A percentile compares a stretch with the other conserved stretches of the same genome.
These are phyloP conservation scores for Monosporozyma servazzii DNA, from an alignment of 805 yeast species.

Conservation along the genomic window DNA sequence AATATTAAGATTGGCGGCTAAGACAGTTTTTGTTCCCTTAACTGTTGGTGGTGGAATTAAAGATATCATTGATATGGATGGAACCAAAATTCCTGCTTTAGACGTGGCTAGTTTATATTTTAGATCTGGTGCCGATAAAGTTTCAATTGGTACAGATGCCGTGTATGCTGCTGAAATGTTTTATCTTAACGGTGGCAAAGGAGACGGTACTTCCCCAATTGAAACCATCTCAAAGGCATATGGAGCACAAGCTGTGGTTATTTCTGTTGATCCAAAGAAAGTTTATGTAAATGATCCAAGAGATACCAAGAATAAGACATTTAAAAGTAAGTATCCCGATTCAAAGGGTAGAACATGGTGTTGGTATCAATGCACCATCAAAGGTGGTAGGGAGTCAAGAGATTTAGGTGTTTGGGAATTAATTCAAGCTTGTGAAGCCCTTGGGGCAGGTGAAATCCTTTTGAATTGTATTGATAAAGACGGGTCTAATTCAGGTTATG, in stretches of 20 bases:
- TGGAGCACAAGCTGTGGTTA: slow-evolving; percentile 96
- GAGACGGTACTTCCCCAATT: slow-evolving; percentile 76
- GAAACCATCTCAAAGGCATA: slow-evolving; percentile 88
- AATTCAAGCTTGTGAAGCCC: slow-evolving; percentile 75
- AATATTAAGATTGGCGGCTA: slow-evolving; percentile 73
- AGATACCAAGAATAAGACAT: slow-evolving; percentile 51
- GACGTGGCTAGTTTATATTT: slow-evolving; percentile 88
- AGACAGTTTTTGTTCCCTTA: slow-evolving; percentile 88
- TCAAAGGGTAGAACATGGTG: slow-evolving; percentile 85
- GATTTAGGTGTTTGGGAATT: slow-evolving; percentile 89
- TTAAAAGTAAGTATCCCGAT: slow-evolving; percentile 59
- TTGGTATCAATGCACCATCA: slow-evolving; percentile 92
- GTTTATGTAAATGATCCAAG: slow-evolving; percentile 55
- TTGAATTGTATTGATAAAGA: slow-evolving; percentile 94
- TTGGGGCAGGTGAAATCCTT: slow-evolving; percentile 94
- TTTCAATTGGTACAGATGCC: slow-evolving; percentile 96
- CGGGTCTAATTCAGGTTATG: slow-evolving; percentile 92
- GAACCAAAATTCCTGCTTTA: slow-evolving; percentile 69
- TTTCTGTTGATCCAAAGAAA: slow-evolving; percentile 95
- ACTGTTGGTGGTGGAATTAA: slow-evolving; percentile 98
- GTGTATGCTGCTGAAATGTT: slow-evolving; percentile 82
- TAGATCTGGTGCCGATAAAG: slow-evolving; percentile 96
- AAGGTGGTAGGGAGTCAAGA: slow-evolving; percentile 88
- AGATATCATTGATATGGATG: slow-evolving; percentile 81
- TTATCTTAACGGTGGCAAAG: slow-evolving; percentile 46